Conservation (phyloP, 441 rosid species). For the Populus hybrid region DNA sequence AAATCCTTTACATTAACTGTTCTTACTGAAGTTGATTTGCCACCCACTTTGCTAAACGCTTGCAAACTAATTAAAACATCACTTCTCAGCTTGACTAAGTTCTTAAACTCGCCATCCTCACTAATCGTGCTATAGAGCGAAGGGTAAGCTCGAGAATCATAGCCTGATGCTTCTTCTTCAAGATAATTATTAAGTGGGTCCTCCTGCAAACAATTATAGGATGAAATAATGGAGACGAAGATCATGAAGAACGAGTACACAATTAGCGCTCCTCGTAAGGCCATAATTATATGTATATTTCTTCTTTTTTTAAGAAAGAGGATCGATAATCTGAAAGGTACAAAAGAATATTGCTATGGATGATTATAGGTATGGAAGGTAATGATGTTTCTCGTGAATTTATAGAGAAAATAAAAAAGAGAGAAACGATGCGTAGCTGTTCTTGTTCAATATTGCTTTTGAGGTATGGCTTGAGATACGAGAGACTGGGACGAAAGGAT, state of each 20-base stretch:
- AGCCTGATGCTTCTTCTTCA: slow-evolving; percentile 28
- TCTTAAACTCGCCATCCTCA: slow-evolving; percentile 33
- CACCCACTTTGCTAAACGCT: slow-evolving; percentile 19
- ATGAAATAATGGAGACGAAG: slow-evolving; percentile 12
- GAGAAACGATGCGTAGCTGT: slow-evolving; percentile 1
- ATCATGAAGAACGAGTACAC: not conserved
- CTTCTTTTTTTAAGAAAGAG: slow-evolving; percentile 10
- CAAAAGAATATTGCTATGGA: not conserved
- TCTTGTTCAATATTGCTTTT: slow-evolving; percentile 2
- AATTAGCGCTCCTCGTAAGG: slow-evolving; percentile 12
- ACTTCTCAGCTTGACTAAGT: slow-evolving; percentile 19
- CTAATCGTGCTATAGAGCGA: slow-evolving; percentile 22
- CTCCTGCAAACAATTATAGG: slow-evolving; percentile 22
- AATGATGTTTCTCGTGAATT: slow-evolving; percentile 25
- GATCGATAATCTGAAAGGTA: not conserved
- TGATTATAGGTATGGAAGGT: slow-evolving; percentile 6
- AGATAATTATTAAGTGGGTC: slow-evolving; percentile 33
- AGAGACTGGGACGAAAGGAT: slow-evolving; percentile 41
- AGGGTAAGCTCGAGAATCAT: slow-evolving; percentile 36
- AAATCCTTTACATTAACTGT: slow-evolving; percentile 45
- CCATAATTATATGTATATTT: slow-evolving; percentile 16
- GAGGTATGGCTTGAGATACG: slow-evolving; percentile 29
- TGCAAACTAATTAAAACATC: slow-evolving; percentile 25
- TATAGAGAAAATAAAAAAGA: slow-evolving; percentile 33
- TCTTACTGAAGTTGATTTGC: slow-evolving; percentile 20